Percentiles rank a stretch among this genome's conserved stretches.
Evolutionary conservation across 768 basidiomycete genomes (phyloP).

Genomic region (Auriscalpium orientale): DNA sequence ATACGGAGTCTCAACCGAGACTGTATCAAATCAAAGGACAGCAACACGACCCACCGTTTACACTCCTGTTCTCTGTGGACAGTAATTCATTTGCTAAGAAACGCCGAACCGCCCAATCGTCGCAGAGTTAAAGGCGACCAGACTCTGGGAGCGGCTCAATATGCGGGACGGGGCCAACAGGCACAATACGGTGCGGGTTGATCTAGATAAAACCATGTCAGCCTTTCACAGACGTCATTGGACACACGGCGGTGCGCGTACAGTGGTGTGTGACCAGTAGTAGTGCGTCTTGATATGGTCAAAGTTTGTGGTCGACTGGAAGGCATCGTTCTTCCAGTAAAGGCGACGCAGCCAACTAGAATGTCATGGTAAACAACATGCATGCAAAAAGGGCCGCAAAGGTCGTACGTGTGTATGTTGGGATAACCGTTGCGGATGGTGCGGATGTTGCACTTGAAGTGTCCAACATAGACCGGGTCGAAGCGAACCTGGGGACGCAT

Average conservation of each 20-base stretch:
- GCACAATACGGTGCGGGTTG: slow-evolving; percentile 73
- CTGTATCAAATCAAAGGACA: too few species aligned
- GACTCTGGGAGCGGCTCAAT: slow-evolving; percentile 49
- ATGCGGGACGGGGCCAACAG: slow-evolving; percentile 63
- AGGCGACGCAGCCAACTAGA: slow-evolving; percentile 73
- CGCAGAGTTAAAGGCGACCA: neutral
- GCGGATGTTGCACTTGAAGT: slow-evolving; percentile 92
- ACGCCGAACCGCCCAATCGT: neutral
- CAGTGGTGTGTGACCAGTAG: slow-evolving; percentile 52
- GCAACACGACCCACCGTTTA: too few species aligned
- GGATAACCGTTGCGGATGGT: slow-evolving; percentile 86
- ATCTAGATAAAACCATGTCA: slow-evolving; percentile 35
- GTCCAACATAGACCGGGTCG: slow-evolving; percentile 82
- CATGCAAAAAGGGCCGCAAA: slow-evolving; percentile 24
- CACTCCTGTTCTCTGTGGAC: too few species aligned
- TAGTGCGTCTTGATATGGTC: slow-evolving; percentile 80
- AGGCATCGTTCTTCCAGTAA: slow-evolving; percentile 88
- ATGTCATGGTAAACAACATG: neutral
- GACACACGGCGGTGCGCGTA: slow-evolving; percentile 15
- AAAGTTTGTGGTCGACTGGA: slow-evolving; percentile 83
- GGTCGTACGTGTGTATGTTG: slow-evolving; percentile 45
- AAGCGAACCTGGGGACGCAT: slow-evolving; percentile 60
- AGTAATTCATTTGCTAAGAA: too few species aligned
- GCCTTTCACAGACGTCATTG: neutral
- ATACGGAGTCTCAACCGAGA: too few species aligned